Base-by-base conservation (phyloP, 2,329 filamentous ascomycete genomes). In the Samsoniella hepiali region DNA sequence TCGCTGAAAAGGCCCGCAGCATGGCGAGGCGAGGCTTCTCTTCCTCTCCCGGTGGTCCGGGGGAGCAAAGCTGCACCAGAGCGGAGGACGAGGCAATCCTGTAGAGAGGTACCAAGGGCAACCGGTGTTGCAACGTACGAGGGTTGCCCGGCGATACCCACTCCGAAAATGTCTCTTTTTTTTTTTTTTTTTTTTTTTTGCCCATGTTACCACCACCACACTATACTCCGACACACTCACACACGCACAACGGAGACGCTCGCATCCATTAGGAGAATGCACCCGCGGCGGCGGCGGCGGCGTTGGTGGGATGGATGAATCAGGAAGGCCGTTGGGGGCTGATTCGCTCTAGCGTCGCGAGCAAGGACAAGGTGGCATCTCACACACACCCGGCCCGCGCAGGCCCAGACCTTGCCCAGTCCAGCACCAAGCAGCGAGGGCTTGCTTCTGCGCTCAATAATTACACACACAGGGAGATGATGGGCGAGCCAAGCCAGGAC, bases 261-360 rank as follows among this genome's bases (percentile, higher is more conserved):
- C 10, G 36, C 38, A 13, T 17, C 11, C 5, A 55, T 55, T 22
- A 22, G n/a, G 22, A 55, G 45, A 13, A 44, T 15, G 44, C 32
- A 29, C 32, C 17, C 32, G 32, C 38, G 17, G 44, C 57, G 58
- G 22, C 45, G 36, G 22, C 22, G 22, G 22, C 22, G 22, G 22
- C 22, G 22, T 22, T 10, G 13, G 27, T 11, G n/a, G 32, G 5
- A 62, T 29, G 51, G 22, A 51, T 58, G 42, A 58, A 63, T 58
- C 40, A 63, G 44, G 60, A 55, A 63, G 60, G 60, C 60, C 53
- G 44, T 42, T 57, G 53, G 51, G 60, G 53, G 51, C 53, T 42
- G 22, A 10, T 36, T 51, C 13, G 27, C 22, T 40, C 27, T 56
- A 50, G 51, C 51, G 42, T 34, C 47, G 22, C 17, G 9, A 17